A percentile compares a stretch with the other conserved stretches of the same genome.
These are phyloP conservation scores for Xanthoparmelia taractica DNA, from an alignment of 495 filamentous ascomycete genomes.

Conservation along the genomic window DNA sequence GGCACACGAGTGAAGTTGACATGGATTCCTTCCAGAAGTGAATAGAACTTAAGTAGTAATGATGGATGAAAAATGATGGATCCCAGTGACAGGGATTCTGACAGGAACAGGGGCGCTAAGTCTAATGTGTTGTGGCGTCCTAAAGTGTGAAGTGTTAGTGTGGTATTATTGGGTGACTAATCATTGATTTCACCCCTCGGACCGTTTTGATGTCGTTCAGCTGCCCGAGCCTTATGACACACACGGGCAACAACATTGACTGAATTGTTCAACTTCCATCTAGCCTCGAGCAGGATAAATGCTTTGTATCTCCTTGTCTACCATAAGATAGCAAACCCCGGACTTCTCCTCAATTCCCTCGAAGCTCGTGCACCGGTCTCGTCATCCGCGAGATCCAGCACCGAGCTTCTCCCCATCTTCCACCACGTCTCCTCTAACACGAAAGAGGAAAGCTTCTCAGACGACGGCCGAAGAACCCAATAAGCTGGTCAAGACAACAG, in stretches of 20 bases:
- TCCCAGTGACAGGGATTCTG: no score
- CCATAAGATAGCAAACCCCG: no score
- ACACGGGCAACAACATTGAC: no score
- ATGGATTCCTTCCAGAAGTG: no score
- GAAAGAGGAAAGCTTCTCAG: constrained; percentile 90
- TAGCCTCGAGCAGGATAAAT: not conserved
- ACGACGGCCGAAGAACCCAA: constrained; percentile 38
- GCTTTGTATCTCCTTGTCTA: not conserved
- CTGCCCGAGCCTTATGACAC: constrained; percentile 3
- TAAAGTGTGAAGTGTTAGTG: no score
- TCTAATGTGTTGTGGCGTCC: no score
- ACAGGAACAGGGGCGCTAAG: no score
- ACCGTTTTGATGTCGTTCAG: not conserved
- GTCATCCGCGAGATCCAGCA: constrained; percentile 30
- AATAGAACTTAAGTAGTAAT: no score
- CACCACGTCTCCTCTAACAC: constrained; percentile 63
- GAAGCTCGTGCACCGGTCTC: constrained; percentile 27
- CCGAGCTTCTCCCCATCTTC: constrained; percentile 32
- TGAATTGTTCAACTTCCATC: not conserved
- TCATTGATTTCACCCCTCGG: not conserved
- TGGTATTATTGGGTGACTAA: constrained; percentile 1
- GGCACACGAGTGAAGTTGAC: not conserved
- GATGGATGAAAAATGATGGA: no score
- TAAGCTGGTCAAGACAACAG: constrained; percentile 42
- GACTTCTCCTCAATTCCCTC: not conserved